phyloP scores from a whole-genome alignment of 371 early-diverging fungal species.

The Saksenaea oblongispora region DNA sequence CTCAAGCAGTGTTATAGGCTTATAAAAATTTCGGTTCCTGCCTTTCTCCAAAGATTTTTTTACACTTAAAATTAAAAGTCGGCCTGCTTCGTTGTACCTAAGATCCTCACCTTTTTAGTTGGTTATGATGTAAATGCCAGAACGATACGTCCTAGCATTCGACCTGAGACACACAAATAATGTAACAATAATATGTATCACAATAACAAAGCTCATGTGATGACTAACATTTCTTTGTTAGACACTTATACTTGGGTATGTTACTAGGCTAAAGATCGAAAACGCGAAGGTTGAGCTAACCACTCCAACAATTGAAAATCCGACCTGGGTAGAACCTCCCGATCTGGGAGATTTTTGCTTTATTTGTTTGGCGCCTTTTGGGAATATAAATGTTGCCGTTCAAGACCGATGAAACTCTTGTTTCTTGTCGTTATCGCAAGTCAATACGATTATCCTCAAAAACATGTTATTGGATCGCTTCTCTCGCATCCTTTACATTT shows the following conservation, averaged over 20 bases:
- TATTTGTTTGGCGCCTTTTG: not conserved
- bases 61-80: too few relatives aligned
- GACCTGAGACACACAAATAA: not conserved
- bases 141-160: not conserved
- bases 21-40: too few relatives aligned
- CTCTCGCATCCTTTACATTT: not conserved
- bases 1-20: too few relatives aligned
- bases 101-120: not conserved
- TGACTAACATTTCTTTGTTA: not conserved
- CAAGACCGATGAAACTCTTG: not conserved
- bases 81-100: not conserved
- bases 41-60: too few relatives aligned
- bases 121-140: not conserved
- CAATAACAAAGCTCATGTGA: not conserved
- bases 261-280: not conserved
- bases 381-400: not conserved
- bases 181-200: not conserved
- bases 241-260: not conserved
- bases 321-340: not conserved
- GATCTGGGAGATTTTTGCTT: slow-evolving; percentile 3
- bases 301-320: not conserved
- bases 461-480: not conserved
- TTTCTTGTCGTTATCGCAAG: too few relatives aligned
- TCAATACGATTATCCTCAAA: not conserved
- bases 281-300: not conserved